A percentile compares a stretch with the other conserved stretches of the same genome.
Evolutionary conservation across 1,139 yeast genomes (phyloP).

Genomic region (Eremothecium gossypii): DNA sequence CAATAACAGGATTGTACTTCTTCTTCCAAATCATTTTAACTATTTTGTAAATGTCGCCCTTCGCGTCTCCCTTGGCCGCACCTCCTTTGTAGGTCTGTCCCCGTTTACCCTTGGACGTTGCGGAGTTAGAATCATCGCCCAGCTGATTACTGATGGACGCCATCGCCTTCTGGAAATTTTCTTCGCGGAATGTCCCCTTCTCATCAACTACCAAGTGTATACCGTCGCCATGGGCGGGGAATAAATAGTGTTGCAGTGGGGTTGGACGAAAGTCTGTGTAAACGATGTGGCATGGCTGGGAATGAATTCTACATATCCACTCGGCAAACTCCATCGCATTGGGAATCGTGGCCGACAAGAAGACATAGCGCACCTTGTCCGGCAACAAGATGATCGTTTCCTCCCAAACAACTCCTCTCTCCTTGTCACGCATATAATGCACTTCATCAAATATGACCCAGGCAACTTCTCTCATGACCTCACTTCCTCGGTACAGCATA

Average conservation of each 20-base stretch:
- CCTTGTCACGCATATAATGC: constrained; percentile 93
- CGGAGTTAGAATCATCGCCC: constrained; percentile 75
- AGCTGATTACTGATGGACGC: constrained; percentile 72
- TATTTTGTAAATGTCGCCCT: constrained; percentile 90
- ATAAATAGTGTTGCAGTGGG: constrained; percentile 91
- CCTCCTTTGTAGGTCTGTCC: constrained; percentile 91
- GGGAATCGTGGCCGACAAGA: constrained; percentile 93
- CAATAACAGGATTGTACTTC: constrained; percentile 94
- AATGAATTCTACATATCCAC: constrained; percentile 93
- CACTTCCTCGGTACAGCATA: constrained; percentile 95
- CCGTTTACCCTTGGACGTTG: constrained; percentile 54
- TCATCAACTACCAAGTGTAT: constrained; percentile 96
- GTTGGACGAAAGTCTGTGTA: constrained; percentile 98
- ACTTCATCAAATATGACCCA: constrained; percentile 97
- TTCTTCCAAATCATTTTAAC: constrained; percentile 96
- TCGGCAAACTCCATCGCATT: constrained; percentile 96
- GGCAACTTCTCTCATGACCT: constrained; percentile 90
- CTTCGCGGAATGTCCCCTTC: constrained; percentile 91
- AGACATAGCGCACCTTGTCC: constrained; percentile 82
- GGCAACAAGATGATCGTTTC: constrained; percentile 96
- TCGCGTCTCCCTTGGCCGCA: constrained; percentile 54
- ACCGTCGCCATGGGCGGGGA: constrained; percentile 97
- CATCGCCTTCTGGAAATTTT: constrained; percentile 97
- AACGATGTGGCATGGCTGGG: constrained; percentile 96
- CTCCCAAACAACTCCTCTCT: constrained; percentile 99